phyloP scores from a whole-genome alignment of 805 yeast species.

The Groenewaldozyma tartarivorans region DNA sequence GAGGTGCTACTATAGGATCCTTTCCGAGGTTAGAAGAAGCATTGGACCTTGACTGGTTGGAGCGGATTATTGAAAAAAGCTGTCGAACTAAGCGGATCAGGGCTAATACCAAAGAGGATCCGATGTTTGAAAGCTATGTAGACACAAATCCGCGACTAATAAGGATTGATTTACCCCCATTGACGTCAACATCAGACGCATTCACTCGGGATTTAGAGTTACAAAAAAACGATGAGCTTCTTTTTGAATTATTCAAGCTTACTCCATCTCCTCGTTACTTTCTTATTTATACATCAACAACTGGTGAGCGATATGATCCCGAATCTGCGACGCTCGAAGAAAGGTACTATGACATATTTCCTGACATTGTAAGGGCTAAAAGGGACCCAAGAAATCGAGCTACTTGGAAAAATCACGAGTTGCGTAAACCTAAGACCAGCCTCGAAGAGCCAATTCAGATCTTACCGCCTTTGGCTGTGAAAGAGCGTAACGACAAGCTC shows the following conservation, averaged over 20 bases:
- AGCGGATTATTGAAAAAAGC: conserved; percentile 14
- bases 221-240: conserved; percentile 34
- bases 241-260: conserved; percentile 50
- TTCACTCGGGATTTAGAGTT: conserved; percentile 27
- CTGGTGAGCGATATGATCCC: conserved; percentile 16
- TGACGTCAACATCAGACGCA: not conserved
- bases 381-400: conserved; percentile 21
- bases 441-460: not conserved
- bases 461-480: not conserved
- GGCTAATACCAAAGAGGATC: conserved; percentile 9
- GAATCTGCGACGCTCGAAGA: conserved; percentile 4
- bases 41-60: conserved; percentile 35
- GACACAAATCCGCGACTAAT: conserved; percentile 55
- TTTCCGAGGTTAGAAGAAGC: conserved; percentile 19
- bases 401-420: conserved; percentile 17
- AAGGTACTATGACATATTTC: conserved; percentile 15
- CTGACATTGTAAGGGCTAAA: conserved; percentile 18
- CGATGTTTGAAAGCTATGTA: conserved; percentile 32
- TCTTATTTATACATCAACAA: conserved; percentile 44
- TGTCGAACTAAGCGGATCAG: conserved; percentile 1
- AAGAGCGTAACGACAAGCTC: not conserved
- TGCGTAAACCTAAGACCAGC: conserved; percentile 8
- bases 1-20: conserved; percentile 18
- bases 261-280: conserved; percentile 68
- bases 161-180: conserved; percentile 33